Conservation (phyloP, 2,329 filamentous ascomycete species). For the Colletotrichum neosansevieriae region DNA sequence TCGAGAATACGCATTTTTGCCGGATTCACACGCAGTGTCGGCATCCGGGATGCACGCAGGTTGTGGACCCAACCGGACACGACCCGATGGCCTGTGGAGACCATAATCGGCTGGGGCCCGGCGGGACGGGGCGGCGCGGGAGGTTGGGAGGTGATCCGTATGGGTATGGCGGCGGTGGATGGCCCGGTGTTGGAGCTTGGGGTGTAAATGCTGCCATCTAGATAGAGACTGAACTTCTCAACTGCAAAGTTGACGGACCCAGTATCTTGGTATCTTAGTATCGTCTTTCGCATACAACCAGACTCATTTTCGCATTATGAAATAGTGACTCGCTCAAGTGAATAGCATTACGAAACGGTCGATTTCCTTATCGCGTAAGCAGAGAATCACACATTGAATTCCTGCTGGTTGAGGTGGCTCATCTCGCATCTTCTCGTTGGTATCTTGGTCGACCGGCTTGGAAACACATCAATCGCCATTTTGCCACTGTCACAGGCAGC, state of each 20-base stretch:
- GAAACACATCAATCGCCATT: background rate
- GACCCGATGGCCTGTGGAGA: constrained; percentile 32
- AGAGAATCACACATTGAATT: background rate
- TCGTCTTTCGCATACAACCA: too few species aligned
- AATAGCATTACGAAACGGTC: too few species aligned
- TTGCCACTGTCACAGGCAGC: background rate
- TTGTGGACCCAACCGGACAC: constrained; percentile 14
- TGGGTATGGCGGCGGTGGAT: constrained; percentile 18
- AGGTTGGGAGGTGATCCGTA: constrained; percentile 9
- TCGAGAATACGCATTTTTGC: constrained; percentile 23
- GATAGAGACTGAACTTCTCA: background rate
- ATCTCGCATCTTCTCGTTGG: background rate
- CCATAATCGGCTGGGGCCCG: constrained; percentile 16
- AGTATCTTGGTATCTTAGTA: too few species aligned
- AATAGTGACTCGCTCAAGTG: too few species aligned
- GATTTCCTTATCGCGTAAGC: background rate
- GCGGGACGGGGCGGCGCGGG: constrained; percentile 10
- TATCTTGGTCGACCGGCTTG: background rate
- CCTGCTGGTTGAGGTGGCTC: background rate
- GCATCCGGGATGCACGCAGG: constrained; percentile 18
- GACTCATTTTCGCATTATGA: too few species aligned
- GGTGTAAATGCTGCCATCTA: constrained; percentile 30
- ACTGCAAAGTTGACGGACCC: background rate
- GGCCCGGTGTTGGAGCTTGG: constrained; percentile 28
- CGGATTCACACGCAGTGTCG: constrained; percentile 28